A percentile compares a stretch with the other conserved stretches of the same genome.
Evolutionary conservation across 176 grass and related monocot genomes (phyloP).

Genomic region (Typha latifolia): DNA sequence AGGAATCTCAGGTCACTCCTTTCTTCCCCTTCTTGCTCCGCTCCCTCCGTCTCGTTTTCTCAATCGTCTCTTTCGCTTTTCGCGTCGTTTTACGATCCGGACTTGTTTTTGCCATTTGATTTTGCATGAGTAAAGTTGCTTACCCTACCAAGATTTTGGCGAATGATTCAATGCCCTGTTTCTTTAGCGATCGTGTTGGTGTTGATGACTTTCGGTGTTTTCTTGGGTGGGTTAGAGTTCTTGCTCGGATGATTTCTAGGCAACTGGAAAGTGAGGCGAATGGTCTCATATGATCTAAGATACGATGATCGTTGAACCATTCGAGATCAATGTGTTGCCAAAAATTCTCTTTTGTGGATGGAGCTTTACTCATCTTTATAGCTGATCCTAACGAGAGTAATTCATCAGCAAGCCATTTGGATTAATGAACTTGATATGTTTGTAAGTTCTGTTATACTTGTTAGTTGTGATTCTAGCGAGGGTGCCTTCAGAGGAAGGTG

Average conservation of each 20-base stretch:
- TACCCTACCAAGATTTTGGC: background rate
- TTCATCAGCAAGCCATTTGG: no score
- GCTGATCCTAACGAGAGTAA: no score
- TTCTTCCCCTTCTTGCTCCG: background rate
- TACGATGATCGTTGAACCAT: background rate
- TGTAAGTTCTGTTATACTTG: no score
- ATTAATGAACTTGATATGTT: no score
- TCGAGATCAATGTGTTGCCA: background rate
- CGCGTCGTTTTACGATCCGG: no score
- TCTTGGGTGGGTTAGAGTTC: background rate
- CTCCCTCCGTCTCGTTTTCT: background rate
- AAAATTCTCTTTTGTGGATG: no score
- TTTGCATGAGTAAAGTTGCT: no score
- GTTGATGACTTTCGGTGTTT: background rate
- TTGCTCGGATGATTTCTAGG: background rate
- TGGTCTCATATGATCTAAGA: background rate
- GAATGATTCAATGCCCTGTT: background rate
- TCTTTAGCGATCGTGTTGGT: background rate
- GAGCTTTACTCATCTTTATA: no score
- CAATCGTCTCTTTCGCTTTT: background rate
- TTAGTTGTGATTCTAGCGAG: no score
- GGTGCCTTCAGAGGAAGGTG: no score
- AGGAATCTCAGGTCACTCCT: conserved; percentile 39
- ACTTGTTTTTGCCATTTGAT: no score
- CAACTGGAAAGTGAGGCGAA: background rate